A percentile compares a stretch with the other conserved stretches of the same genome.
Conservation (phyloP, 805 yeast genomes). For the Candida fluviatilis region DNA sequence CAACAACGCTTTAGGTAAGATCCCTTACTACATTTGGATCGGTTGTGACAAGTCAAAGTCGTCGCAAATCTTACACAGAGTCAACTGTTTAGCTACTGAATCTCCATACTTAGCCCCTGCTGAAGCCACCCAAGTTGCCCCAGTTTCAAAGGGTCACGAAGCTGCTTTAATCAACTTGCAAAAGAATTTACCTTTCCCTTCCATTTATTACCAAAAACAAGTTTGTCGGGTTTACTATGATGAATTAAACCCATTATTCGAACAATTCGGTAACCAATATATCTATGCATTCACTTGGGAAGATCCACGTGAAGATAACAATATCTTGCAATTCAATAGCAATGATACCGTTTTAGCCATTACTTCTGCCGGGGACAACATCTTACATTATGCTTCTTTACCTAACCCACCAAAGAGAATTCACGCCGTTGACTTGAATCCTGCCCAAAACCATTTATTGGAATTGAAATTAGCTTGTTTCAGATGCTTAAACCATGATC, state of each 20-base stretch:
- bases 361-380: slow-evolving; percentile 84
- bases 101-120: slow-evolving; percentile 75
- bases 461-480: slow-evolving; percentile 76
- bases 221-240: slow-evolving; percentile 79
- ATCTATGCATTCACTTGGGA: slow-evolving; percentile 91
- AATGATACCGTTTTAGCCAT: slow-evolving; percentile 76
- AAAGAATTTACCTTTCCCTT: slow-evolving; percentile 72
- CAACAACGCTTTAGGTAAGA: slow-evolving; percentile 63
- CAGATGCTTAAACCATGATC: slow-evolving; percentile 50
- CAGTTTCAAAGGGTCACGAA: slow-evolving; percentile 68
- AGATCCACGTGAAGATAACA: slow-evolving; percentile 78
- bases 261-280: slow-evolving; percentile 72
- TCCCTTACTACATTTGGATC: slow-evolving; percentile 81
- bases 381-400: slow-evolving; percentile 67
- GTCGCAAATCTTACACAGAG: slow-evolving; percentile 49
- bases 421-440: slow-evolving; percentile 83
- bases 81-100: slow-evolving; percentile 74
- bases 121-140: slow-evolving; percentile 10
- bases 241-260: slow-evolving; percentile 61
- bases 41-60: slow-evolving; percentile 49
- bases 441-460: slow-evolving; percentile 74
- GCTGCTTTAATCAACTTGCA: slow-evolving; percentile 62
- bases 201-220: slow-evolving; percentile 73
- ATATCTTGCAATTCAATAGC: slow-evolving; percentile 54
- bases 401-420: slow-evolving; percentile 71